Conservation (phyloP, 2,329 filamentous ascomycete species). For the Fusarium chaquense region DNA sequence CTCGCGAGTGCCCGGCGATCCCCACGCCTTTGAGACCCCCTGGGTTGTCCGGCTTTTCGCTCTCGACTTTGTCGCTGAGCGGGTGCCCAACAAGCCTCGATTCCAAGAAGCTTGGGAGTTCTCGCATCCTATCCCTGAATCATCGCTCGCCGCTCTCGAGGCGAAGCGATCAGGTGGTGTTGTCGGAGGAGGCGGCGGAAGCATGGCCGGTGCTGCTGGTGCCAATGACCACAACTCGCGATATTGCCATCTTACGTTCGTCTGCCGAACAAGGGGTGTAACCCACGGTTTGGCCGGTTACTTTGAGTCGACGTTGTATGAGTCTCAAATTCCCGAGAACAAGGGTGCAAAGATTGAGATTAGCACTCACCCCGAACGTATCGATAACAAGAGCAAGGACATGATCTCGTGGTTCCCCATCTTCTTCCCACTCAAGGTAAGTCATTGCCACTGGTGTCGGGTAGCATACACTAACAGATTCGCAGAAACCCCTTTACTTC, state of each 20-base stretch:
- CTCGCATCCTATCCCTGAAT: slow-evolving; percentile 75
- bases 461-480: slow-evolving; percentile 9
- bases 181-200: slow-evolving; percentile 75
- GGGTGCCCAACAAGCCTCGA: slow-evolving; percentile 66
- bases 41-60: slow-evolving; percentile 95
- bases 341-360: slow-evolving; percentile 76
- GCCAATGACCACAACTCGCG: slow-evolving; percentile 93
- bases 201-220: slow-evolving; percentile 79
- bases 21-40: slow-evolving; percentile 85
- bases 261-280: slow-evolving; percentile 80
- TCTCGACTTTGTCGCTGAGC: slow-evolving; percentile 84
- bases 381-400: slow-evolving; percentile 91
- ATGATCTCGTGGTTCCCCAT: slow-evolving; percentile 99
- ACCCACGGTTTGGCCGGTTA: slow-evolving; percentile 94
- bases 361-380: slow-evolving; percentile 91
- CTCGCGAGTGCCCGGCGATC: slow-evolving; percentile 69
- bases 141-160: slow-evolving; percentile 67
- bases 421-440: slow-evolving; percentile 93
- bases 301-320: slow-evolving; percentile 96
- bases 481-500: slow-evolving; percentile 83
- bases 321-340: slow-evolving; percentile 57
- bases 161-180: slow-evolving; percentile 72
- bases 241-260: slow-evolving; percentile 82
- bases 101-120: slow-evolving; percentile 87
- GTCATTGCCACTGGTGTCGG: slow-evolving; percentile 35